These are phyloP conservation scores for Parascedosporium putredinis DNA, from an alignment of 2,329 filamentous ascomycete genomes.

Conservation along the genomic window DNA sequence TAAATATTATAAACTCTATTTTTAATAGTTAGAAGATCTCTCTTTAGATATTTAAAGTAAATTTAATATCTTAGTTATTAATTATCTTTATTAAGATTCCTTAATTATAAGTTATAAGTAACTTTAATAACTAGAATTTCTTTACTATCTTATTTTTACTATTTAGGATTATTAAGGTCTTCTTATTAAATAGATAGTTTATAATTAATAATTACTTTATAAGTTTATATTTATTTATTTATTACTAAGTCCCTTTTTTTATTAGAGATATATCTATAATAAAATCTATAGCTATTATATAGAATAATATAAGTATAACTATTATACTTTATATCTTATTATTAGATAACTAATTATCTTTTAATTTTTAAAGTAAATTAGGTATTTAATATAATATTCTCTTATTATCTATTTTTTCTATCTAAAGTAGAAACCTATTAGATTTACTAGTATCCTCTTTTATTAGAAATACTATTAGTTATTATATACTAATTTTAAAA, in stretches of 20 bases:
- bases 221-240: neutral
- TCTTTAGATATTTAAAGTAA: neutral
- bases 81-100: neutral
- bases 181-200: neutral
- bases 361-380: neutral
- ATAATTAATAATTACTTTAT: neutral
- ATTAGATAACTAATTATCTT: neutral
- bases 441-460: neutral
- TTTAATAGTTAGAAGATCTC: neutral
- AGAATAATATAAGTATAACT: neutral
- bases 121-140: neutral
- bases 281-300: neutral
- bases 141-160: neutral
- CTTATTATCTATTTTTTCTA: neutral
- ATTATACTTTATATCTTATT: neutral
- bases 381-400: neutral
- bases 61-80: neutral
- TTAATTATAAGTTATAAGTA: neutral
- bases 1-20: neutral
- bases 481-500: neutral
- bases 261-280: neutral
- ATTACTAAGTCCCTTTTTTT: neutral
- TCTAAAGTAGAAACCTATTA: neutral
- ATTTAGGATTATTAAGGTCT: neutral
- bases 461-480: neutral